Evolutionary conservation across 1,139 yeast species (phyloP).

Genomic region (Blastobotrys raffinosifermentans): DNA sequence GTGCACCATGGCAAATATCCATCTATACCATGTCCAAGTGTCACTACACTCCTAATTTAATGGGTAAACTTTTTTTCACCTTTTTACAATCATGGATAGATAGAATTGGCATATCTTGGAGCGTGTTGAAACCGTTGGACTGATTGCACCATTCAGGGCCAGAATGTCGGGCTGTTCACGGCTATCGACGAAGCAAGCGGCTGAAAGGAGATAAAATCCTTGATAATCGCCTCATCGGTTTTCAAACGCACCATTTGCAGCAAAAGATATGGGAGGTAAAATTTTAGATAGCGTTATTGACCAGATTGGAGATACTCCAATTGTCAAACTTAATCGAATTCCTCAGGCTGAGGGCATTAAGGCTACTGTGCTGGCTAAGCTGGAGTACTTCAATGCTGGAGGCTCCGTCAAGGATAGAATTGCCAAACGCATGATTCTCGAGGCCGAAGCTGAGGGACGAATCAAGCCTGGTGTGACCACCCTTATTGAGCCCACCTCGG

Average conservation of each 20-base stretch:
- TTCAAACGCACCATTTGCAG: background rate
- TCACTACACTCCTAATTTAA: no score
- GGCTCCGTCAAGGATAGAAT: slow-evolving; percentile 67
- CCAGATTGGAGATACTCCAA: slow-evolving; percentile 79
- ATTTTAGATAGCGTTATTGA: slow-evolving; percentile 40
- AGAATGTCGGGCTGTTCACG: no score
- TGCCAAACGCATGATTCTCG: slow-evolving; percentile 61
- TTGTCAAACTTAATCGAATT: slow-evolving; percentile 65
- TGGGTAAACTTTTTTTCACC: no score
- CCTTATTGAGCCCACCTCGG: slow-evolving; percentile 84
- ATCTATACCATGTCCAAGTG: no score
- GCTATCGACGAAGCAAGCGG: no score
- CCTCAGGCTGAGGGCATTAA: slow-evolving; percentile 75
- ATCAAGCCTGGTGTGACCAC: slow-evolving; percentile 77
- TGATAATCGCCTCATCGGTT: background rate
- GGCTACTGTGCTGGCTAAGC: slow-evolving; percentile 50
- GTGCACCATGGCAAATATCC: no score
- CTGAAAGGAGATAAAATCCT: background rate
- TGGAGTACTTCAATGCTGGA: slow-evolving; percentile 63
- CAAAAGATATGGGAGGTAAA: background rate
- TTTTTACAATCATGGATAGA: no score
- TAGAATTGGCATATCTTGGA: no score
- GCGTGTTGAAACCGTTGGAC: no score
- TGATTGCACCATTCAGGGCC: no score
- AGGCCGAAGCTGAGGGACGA: slow-evolving; percentile 73